These are phyloP conservation scores for Hymenoscyphus scutula DNA, from an alignment of 2,329 filamentous ascomycete species.

Conservation along the genomic window DNA sequence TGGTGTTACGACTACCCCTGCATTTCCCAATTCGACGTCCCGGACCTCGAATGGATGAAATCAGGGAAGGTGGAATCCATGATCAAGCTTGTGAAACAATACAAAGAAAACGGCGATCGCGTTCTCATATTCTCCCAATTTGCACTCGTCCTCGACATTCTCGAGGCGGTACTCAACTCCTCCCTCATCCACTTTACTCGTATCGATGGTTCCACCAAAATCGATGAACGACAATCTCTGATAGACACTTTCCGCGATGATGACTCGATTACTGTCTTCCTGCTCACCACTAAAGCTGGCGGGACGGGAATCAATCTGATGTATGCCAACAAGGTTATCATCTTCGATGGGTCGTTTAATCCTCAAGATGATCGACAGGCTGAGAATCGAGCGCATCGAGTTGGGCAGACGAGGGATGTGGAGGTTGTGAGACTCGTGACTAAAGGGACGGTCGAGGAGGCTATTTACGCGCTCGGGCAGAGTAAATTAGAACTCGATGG, in stretches of 20 bases:
- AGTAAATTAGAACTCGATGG: conserved; percentile 90
- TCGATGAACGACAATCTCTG: conserved; percentile 78
- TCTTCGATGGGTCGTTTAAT: conserved; percentile 97
- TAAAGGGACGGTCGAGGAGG: conserved; percentile 81
- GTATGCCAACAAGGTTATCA: conserved; percentile 93
- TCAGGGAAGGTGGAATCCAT: conserved; percentile 86
- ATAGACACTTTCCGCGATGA: conserved; percentile 84
- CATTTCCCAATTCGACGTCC: conserved; percentile 55
- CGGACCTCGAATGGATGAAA: conserved; percentile 53
- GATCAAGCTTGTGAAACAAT: conserved; percentile 68
- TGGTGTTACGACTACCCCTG: conserved; percentile 60
- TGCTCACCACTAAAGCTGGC: conserved; percentile 89
- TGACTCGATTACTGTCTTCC: conserved; percentile 78
- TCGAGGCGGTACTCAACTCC: conserved; percentile 76
- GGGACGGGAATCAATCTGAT: conserved; percentile 97
- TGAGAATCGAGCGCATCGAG: conserved; percentile 92
- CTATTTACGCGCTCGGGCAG: conserved; percentile 86
- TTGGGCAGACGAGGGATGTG: conserved; percentile 86
- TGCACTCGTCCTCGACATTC: conserved; percentile 84
- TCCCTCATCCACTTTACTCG: conserved; percentile 74
- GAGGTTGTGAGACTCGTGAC: conserved; percentile 87
- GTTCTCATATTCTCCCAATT: conserved; percentile 93
- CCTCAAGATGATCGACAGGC: conserved; percentile 98
- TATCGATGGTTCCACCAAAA: conserved; percentile 81
- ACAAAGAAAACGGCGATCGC: conserved; percentile 78